A percentile compares a stretch with the other conserved stretches of the same genome.
Evolutionary conservation across 192 early-diverging fungal genomes (phyloP).

Genomic region (Bifiguratus adelaidae): DNA sequence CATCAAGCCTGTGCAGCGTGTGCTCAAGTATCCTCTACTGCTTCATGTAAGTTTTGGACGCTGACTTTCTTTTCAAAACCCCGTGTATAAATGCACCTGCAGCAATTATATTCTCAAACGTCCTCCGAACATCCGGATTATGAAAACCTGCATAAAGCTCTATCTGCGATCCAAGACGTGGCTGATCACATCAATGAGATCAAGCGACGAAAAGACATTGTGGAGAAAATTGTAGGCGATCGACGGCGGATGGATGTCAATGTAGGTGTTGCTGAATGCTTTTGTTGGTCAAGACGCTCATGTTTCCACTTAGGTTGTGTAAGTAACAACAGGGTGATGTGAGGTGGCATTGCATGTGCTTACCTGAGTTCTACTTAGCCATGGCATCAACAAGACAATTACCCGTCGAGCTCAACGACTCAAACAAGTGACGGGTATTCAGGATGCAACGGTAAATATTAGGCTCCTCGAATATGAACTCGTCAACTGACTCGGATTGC

Average conservation of each 20-base stretch:
- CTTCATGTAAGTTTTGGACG: constrained; percentile 38
- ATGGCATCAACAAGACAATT: constrained; percentile 66
- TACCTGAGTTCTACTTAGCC: constrained; percentile 27
- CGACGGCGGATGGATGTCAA: constrained; percentile 57
- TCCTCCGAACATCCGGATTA: constrained; percentile 41
- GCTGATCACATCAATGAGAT: constrained; percentile 80
- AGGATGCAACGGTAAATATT: constrained; percentile 26
- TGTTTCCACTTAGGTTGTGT: constrained; percentile 15
- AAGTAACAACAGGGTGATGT: constrained; percentile 7
- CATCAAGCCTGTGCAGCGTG: constrained; percentile 94
- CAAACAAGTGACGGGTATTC: constrained; percentile 53
- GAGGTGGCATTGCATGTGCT: not conserved
- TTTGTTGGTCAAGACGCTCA: not conserved
- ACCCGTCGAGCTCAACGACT: constrained; percentile 50
- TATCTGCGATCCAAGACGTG: constrained; percentile 42
- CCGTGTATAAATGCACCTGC: no score
- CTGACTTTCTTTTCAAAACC: not conserved
- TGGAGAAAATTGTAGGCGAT: constrained; percentile 71
- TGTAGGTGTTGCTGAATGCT: constrained; percentile 28
- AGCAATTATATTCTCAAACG: constrained; percentile 26
- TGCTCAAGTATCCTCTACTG: constrained; percentile 93
- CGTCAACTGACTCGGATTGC: no score
- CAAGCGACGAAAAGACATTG: constrained; percentile 78
- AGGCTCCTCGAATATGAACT: no score
- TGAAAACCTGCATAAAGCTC: constrained; percentile 33